phyloP scores from a whole-genome alignment of 2,329 filamentous ascomycete species.

The Massarina eburnea region DNA sequence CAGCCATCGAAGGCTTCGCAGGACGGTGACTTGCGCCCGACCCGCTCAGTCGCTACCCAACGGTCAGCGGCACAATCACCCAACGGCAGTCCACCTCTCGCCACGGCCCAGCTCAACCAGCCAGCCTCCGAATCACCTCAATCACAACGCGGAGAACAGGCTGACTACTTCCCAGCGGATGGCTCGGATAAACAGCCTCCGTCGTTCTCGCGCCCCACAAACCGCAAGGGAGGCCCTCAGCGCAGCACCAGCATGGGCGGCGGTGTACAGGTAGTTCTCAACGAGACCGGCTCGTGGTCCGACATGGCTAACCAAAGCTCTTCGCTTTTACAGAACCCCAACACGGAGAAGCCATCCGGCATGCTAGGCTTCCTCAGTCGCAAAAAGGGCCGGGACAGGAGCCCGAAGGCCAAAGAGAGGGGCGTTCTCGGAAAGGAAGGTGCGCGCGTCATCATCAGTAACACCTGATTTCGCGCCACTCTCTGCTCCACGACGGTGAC shows the following conservation, averaged over 20 bases:
- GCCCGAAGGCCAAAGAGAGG: conserved; percentile 90
- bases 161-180: conserved; percentile 40
- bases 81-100: conserved; percentile 51
- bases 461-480: conserved; percentile 30
- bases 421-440: conserved; percentile 95
- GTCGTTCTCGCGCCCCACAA: conserved; percentile 44
- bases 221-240: conserved; percentile 61
- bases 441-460: conserved; percentile 63
- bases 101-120: conserved; percentile 26
- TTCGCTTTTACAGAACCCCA: conserved; percentile 58
- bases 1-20: conserved; percentile 36
- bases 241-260: conserved; percentile 76
- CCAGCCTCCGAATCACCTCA: conserved; percentile 30
- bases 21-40: conserved; percentile 41
- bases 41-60: conserved; percentile 37
- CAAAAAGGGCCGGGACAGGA: conserved; percentile 87
- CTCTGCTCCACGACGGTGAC: conserved; percentile 16
- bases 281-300: conserved; percentile 87
- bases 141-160: conserved; percentile 37
- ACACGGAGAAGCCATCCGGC: conserved; percentile 61
- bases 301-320: conserved; percentile 83
- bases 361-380: conserved; percentile 88
- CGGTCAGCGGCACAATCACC: conserved; percentile 51
- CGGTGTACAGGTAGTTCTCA: conserved; percentile 87
- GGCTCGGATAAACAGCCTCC: conserved; percentile 25